phyloP scores from a whole-genome alignment of 805 yeast genomes.

The Candida oleophila region DNA sequence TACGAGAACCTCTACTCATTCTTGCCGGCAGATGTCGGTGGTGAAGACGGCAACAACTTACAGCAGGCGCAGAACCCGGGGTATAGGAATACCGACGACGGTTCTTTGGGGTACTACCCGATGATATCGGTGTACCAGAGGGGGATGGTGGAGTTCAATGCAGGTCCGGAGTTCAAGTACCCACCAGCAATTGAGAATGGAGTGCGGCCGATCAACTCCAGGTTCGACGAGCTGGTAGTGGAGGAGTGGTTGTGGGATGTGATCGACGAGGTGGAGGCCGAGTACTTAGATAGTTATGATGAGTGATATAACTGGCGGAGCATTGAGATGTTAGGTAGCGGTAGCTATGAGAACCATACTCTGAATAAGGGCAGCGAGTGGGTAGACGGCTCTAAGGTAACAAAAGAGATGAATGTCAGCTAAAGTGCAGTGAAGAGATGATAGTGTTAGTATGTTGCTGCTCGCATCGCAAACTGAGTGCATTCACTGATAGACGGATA shows the following conservation, averaged over 20 bases:
- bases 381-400: neutral
- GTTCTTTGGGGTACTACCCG: conserved; percentile 87
- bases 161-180: conserved; percentile 61
- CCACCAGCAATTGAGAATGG: conserved; percentile 36
- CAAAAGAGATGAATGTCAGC: neutral
- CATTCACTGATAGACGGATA: too few species aligned
- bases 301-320: conserved; percentile 21
- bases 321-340: too few species aligned
- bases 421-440: too few species aligned
- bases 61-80: conserved; percentile 38
- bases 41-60: conserved; percentile 28
- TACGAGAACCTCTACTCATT: conserved; percentile 71
- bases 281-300: conserved; percentile 48
- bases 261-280: conserved; percentile 77
- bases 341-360: too few species aligned
- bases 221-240: conserved; percentile 68
- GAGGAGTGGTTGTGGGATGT: conserved; percentile 84
- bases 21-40: conserved; percentile 59
- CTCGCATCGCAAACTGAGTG: too few species aligned
- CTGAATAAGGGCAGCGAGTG: too few species aligned
- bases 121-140: conserved; percentile 79
- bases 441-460: too few species aligned
- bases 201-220: conserved; percentile 46
- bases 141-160: conserved; percentile 70
- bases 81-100: conserved; percentile 64